Conservation (phyloP, 495 filamentous ascomycete species). For the Tuber melanosporum region DNA sequence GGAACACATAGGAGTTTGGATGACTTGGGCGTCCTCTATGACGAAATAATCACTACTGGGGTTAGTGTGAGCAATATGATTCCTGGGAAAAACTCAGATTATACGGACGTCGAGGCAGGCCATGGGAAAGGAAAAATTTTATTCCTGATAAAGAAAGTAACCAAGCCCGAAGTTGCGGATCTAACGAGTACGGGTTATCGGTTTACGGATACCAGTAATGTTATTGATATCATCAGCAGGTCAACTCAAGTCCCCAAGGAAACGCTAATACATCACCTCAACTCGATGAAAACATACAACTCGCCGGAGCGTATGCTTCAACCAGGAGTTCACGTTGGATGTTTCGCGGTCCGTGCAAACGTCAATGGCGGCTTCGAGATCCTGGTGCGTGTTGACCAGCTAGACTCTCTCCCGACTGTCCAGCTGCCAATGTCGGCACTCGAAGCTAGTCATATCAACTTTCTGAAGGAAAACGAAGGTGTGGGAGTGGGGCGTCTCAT, state of each 20-base stretch:
- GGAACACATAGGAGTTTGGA: conserved; percentile 57
- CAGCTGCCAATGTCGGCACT: conserved; percentile 55
- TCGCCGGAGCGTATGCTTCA: conserved; percentile 50
- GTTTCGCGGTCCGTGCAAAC: conserved; percentile 66
- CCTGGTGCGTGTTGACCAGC: conserved; percentile 57
- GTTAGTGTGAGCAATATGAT: conserved; percentile 14
- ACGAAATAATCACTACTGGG: conserved; percentile 66
- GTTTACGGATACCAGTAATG: conserved; percentile 64
- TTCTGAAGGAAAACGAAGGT: conserved; percentile 37
- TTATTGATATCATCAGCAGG: conserved; percentile 59
- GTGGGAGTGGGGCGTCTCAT: conserved; percentile 24
- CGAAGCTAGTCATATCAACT: conserved; percentile 52
- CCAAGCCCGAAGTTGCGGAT: conserved; percentile 52
- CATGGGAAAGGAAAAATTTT: conserved; percentile 51
- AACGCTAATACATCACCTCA: conserved; percentile 52
- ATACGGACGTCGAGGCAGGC: conserved; percentile 10
- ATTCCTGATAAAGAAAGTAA: conserved; percentile 66
- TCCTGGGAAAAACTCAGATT: conserved; percentile 6
- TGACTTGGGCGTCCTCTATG: conserved; percentile 67
- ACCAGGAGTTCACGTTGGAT: conserved; percentile 66
- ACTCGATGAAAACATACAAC: conserved; percentile 57
- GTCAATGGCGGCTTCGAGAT: conserved; percentile 65
- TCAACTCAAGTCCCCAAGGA: conserved; percentile 62
- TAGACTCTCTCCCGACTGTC: conserved; percentile 62
- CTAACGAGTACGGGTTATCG: conserved; percentile 68